Evolutionary conservation across 1,139 yeast genomes (phyloP).

Genomic region (Nakaseomyces bracarensis): DNA sequence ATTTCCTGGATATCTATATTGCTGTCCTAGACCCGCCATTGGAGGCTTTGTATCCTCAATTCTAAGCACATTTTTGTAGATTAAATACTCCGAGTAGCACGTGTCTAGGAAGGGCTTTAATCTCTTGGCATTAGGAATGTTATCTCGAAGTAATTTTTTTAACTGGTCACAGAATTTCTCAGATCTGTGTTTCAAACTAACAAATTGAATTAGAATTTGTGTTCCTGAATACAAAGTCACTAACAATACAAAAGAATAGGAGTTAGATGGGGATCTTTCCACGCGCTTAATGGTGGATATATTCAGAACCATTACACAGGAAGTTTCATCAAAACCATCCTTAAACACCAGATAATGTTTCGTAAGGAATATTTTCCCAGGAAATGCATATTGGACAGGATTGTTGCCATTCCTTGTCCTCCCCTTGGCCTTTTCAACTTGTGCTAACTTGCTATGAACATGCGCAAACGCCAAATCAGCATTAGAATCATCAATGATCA

Average conservation of each 20-base stretch:
- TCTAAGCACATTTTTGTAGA: slow-evolving; percentile 46
- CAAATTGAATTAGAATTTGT: slow-evolving; percentile 57
- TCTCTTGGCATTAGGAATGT: slow-evolving; percentile 52
- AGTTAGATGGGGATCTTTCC: slow-evolving; percentile 69
- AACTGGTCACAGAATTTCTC: slow-evolving; percentile 70
- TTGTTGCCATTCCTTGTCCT: slow-evolving; percentile 10
- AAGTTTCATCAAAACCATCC: slow-evolving; percentile 59
- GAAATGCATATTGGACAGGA: slow-evolving; percentile 32
- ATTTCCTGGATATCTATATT: slow-evolving; percentile 84
- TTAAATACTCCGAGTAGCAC: slow-evolving; percentile 78
- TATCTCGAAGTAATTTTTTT: slow-evolving; percentile 54
- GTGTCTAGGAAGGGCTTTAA: slow-evolving; percentile 61
- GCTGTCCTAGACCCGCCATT: slow-evolving; percentile 75
- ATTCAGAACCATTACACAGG: slow-evolving; percentile 64
- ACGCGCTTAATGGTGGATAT: slow-evolving; percentile 75
- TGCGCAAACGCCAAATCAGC: slow-evolving; percentile 50
- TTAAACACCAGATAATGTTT: slow-evolving; percentile 67
- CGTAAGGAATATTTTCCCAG: slow-evolving; percentile 63
- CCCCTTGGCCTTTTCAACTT: slow-evolving; percentile 8
- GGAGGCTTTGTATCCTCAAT: slow-evolving; percentile 50
- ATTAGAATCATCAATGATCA: slow-evolving; percentile 54
- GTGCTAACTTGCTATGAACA: slow-evolving; percentile 22
- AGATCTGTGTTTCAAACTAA: slow-evolving; percentile 70
- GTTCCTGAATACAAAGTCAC: slow-evolving; percentile 62
- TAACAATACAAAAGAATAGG: slow-evolving; percentile 74